These are phyloP conservation scores for Nemania abortiva DNA, from an alignment of 2,329 filamentous ascomycete genomes.

Conservation along the genomic window DNA sequence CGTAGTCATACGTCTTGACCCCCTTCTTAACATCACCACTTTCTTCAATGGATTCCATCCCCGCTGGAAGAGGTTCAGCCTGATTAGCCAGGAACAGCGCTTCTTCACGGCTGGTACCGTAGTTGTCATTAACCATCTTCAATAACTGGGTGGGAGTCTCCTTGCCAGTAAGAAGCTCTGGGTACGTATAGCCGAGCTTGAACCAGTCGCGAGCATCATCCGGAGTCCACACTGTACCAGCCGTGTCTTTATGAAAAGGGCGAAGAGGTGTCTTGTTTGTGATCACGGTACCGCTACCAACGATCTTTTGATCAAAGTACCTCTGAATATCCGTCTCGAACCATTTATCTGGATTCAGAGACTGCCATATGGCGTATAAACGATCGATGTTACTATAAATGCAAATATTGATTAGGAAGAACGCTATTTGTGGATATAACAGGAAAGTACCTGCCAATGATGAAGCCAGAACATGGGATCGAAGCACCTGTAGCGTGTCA, in stretches of 20 bases:
- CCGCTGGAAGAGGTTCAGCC: conserved; percentile 12
- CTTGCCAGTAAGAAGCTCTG: conserved; percentile 32
- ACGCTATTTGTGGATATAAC: not conserved
- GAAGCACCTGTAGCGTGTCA: conserved; percentile 53
- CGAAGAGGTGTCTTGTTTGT: conserved; percentile 38
- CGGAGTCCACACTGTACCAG: conserved; percentile 35
- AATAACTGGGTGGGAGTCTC: conserved; percentile 27
- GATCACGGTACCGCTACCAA: conserved; percentile 35
- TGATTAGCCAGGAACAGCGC: conserved; percentile 25
- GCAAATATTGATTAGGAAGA: conserved; percentile 1
- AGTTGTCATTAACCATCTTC: conserved; percentile 32
- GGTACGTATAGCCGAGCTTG: conserved; percentile 38
- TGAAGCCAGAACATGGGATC: conserved; percentile 75
- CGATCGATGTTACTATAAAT: conserved; percentile 36
- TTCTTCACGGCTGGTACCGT: conserved; percentile 35
- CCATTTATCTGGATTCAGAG: conserved; percentile 36
- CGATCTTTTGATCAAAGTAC: conserved; percentile 37
- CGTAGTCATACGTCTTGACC: conserved; percentile 35
- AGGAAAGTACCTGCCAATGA: conserved; percentile 56
- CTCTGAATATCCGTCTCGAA: conserved; percentile 37
- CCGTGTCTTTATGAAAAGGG: conserved; percentile 36
- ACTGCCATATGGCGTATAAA: conserved; percentile 37
- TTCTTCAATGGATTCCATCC: conserved; percentile 21
- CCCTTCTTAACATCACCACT: not conserved
- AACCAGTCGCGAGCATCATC: conserved; percentile 32